Base-by-base conservation (phyloP, 2,329 filamentous ascomycete species). In the Acrodontium crateriforme region DNA sequence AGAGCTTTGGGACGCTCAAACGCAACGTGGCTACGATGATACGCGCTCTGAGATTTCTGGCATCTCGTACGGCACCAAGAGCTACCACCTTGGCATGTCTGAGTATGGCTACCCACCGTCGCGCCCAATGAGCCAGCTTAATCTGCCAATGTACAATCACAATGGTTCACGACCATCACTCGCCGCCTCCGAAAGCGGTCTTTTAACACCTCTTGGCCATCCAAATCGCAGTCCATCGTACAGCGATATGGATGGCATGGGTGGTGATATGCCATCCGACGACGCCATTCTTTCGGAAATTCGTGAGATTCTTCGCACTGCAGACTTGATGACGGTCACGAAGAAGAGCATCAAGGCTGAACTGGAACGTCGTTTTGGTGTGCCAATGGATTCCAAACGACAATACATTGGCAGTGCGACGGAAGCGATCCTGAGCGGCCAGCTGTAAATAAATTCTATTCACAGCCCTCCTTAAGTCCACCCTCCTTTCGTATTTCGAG, bases 321-420 rank as follows among this genome's bases (percentile, higher is more conserved):
- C 84, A 2, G 89, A 98, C 58, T 61, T 98, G 49, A 98, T 98
- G 89, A 85, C 73, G 4, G 82, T 98, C 23, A 98, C 89, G 41
- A 98, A 98, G 74, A 98, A 98, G 72, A 83, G 80, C 45, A 80
- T 98, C 58, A 95, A 95, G 68, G 60, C 71, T 42, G 89, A 98
- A 62, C 62, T 98, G 32, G 89, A 98, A 66, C 73, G 74, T 47
- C 71, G 85, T 37, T 98, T 98, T 49, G 81, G 80, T 36, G 75
- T 92, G 38, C 71, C 75, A 34, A 68, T 98, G 34, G 85, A 95
- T 52, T 65, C 74, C 29, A 91, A 82, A 68, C 78, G 85, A 56
- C 74, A 81, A 32, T 98, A 94, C 57, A 95, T 98, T 39, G 59
- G 59, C 18, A 59, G 50, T 38, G 54, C 54, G 9, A 58, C 55